phyloP scores from a whole-genome alignment of 306 rosid genomes.

The Fragaria vesca region DNA sequence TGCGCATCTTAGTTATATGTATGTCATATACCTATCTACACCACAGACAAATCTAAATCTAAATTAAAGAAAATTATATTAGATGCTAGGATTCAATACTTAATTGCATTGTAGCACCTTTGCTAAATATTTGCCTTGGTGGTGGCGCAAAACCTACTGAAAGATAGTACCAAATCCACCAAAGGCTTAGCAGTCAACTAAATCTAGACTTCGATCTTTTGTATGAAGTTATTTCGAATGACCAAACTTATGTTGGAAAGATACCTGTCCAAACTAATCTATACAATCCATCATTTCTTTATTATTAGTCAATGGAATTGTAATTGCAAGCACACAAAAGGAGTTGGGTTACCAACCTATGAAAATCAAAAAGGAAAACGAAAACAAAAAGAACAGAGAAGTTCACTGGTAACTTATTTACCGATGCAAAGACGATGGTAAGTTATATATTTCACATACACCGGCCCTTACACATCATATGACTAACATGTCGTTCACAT shows the following conservation, averaged over 20 bases:
- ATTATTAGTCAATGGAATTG: background rate
- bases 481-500: conserved; percentile 36
- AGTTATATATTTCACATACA: background rate
- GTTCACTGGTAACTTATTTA: background rate
- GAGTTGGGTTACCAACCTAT: background rate
- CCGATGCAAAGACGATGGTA: background rate
- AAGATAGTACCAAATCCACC: background rate
- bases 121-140: background rate
- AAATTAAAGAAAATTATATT: too few species aligned
- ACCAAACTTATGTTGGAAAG: background rate
- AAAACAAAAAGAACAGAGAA: background rate
- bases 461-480: background rate
- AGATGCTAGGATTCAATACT: background rate
- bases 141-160: background rate
- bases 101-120: background rate
- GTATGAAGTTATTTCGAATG: background rate
- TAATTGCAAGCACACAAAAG: background rate
- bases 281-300: background rate
- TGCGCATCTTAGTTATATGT: too few species aligned
- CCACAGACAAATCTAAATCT: too few species aligned
- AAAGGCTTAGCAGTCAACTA: background rate
- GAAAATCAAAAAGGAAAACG: background rate
- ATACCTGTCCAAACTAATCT: background rate
- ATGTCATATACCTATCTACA: too few species aligned
- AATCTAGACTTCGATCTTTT: background rate